phyloP scores from a whole-genome alignment of 371 early-diverging fungal species.

The Choanephora cucurbitarum region DNA sequence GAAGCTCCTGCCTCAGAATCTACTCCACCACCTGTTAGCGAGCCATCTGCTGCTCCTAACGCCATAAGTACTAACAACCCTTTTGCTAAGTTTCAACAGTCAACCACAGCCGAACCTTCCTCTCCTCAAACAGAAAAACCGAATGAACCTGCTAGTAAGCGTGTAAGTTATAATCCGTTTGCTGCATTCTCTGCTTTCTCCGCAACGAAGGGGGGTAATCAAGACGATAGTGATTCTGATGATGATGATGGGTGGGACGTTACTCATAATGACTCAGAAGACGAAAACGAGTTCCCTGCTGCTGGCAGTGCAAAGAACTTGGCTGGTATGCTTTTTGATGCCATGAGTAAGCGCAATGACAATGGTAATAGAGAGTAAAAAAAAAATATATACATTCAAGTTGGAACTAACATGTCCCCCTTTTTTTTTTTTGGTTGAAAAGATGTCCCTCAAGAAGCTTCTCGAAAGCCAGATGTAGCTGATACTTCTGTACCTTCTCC shows the following conservation, averaged over 20 bases:
- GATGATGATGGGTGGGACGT: constrained; percentile 47
- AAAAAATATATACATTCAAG: no score
- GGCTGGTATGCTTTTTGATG: constrained; percentile 46
- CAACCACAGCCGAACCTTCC: not conserved
- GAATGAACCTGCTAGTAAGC: constrained; percentile 34
- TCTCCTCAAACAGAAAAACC: constrained; percentile 31
- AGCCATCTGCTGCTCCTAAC: constrained; percentile 4
- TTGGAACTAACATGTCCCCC: no score
- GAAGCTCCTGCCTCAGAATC: constrained; percentile 4
- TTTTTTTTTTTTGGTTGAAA: not conserved
- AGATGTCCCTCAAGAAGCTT: not conserved
- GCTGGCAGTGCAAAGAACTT: constrained; percentile 54
- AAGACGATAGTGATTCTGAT: constrained; percentile 39
- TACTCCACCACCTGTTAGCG: not conserved
- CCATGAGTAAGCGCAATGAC: constrained; percentile 35
- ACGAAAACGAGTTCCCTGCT: constrained; percentile 52
- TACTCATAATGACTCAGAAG: constrained; percentile 40
- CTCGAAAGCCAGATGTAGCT: no score
- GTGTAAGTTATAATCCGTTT: constrained; percentile 57
- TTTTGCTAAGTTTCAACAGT: constrained; percentile 45
- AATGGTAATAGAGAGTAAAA: constrained; percentile 7
- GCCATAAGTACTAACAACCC: constrained; percentile 48
- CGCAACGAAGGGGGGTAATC: constrained; percentile 36
- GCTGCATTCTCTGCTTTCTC: constrained; percentile 51
- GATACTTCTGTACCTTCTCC: constrained; percentile 9